Base-by-base conservation (phyloP, 2,329 filamentous ascomycete genomes). In the Tolypocladium nubicola region DNA sequence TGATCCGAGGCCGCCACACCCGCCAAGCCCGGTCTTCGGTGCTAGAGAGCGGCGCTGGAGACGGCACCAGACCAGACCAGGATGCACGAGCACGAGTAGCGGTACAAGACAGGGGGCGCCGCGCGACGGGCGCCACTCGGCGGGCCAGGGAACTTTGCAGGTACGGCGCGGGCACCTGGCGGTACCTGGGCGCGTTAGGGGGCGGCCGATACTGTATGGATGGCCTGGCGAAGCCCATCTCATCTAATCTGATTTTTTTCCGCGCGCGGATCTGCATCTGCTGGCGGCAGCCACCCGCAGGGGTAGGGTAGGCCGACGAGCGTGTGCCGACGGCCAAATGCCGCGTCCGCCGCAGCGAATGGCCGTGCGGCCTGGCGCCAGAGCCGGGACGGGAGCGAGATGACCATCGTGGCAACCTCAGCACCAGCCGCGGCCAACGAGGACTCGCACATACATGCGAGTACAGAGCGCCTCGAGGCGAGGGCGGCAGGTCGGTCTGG, bases 1-100 rank as follows among this genome's bases (percentile, higher is more conserved):
- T 70, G 70, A 72, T 72, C 70, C 68, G 66, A 66, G 47, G 35
- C 63, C 23, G 58, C 60, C 45, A 49, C 45, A 2, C 45, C 26
- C 61, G 57, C 56, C 59, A 52, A 53, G 30, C 50, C 53, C 52
- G 35, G 52, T 53, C 53, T 52, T 26, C 45, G 26, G 45, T 37
- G 43, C 43, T 47, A 13, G 21, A 6, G 21, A 5, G 6, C 26
- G 26, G 26, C 6, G 26, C 26, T 30, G 26, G 26, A 6, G 26
- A 30, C 26, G 26, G 26, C 26, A 6, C 4, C 26, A 30, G 26
- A 30, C 3, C 4, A 6, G 4, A 6, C 4, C 26, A 30, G 26
- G 26, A 30, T 6, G 26, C 26, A 30, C 26, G 26, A 6, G 26
- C 61, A 61, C 35, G n/a, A n/a, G n/a, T n/a, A n/a, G n/a, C 16